Percentiles rank a stretch among this genome's conserved stretches.
These are phyloP conservation scores for Thelephora ganbajun DNA, from an alignment of 768 basidiomycete species.

Conservation along the genomic window DNA sequence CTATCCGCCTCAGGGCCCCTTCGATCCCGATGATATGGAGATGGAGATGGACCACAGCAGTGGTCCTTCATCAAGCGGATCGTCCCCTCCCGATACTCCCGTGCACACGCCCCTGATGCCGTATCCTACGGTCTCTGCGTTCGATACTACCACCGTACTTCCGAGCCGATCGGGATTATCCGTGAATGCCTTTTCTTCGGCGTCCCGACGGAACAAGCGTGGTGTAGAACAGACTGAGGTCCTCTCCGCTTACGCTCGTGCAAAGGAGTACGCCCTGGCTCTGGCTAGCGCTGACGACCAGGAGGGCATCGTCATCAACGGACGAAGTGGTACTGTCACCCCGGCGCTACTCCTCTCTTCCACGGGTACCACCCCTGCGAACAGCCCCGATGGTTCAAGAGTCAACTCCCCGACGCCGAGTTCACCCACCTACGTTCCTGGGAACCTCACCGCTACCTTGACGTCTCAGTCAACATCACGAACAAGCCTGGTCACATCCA, in stretches of 20 bases:
- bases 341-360: constrained; percentile 46
- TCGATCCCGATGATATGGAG: constrained; percentile 77
- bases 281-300: constrained; percentile 24
- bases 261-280: constrained; percentile 9
- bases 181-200: constrained; percentile 19
- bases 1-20: constrained; percentile 24
- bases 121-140: constrained; percentile 26
- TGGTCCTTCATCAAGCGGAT: constrained; percentile 20
- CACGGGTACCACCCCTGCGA: constrained; percentile 28
- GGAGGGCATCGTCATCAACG: not conserved
- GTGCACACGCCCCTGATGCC: constrained; percentile 27
- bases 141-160: constrained; percentile 40
- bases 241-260: not conserved
- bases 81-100: constrained; percentile 30
- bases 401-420: constrained; percentile 20
- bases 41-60: constrained; percentile 41
- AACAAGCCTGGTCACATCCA: constrained; percentile 15
- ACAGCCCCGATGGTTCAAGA: constrained; percentile 35
- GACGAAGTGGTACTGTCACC: constrained; percentile 33
- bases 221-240: not conserved
- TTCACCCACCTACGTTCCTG: constrained; percentile 7
- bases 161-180: constrained; percentile 25
- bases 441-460: constrained; percentile 12
- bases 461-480: constrained; percentile 11
- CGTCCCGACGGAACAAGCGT: constrained; percentile 18